These are phyloP conservation scores for Blyttiomyces sp. DNA, from an alignment of 371 early-diverging fungal species.

Conservation along the genomic window DNA sequence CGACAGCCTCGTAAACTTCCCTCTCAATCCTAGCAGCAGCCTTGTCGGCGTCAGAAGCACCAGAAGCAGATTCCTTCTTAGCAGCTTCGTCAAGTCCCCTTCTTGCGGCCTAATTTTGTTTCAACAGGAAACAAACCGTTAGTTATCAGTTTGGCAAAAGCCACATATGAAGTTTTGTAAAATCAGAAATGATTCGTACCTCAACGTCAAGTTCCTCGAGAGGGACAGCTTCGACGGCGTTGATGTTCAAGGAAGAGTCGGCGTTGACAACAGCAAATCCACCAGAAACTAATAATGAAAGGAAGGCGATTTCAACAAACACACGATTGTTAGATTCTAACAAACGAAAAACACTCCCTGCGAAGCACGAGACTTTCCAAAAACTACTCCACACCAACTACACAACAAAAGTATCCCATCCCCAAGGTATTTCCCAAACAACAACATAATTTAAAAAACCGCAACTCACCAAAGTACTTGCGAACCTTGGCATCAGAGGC, in stretches of 20 bases:
- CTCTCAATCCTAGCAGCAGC: constrained; percentile 82
- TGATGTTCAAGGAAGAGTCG: constrained; percentile 94
- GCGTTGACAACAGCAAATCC: constrained; percentile 97
- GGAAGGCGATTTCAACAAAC: background rate
- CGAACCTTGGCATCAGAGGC: constrained; percentile 70
- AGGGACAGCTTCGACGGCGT: constrained; percentile 92
- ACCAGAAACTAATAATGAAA: constrained; percentile 72
- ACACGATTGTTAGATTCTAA: background rate
- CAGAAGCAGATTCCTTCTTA: constrained; percentile 57
- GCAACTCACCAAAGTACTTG: constrained; percentile 85
- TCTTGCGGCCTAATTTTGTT: constrained; percentile 60
- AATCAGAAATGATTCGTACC: constrained; percentile 15
- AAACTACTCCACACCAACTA: too few species aligned
- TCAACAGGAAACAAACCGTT: background rate
- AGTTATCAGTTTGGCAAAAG: background rate
- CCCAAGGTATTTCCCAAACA: background rate
- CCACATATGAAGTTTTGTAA: too few species aligned
- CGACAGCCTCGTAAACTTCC: constrained; percentile 82
- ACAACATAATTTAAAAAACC: background rate
- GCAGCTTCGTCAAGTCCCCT: constrained; percentile 82
- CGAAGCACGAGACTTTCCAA: too few species aligned
- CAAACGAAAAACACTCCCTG: too few species aligned
- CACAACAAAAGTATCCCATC: too few species aligned
- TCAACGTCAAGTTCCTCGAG: constrained; percentile 76
- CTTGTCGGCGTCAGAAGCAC: constrained; percentile 71